Evolutionary conservation across 2,329 filamentous ascomycete genomes (phyloP), one percentile per base, ranked within the genome.

Genomic region (Diaporthe capsici): DNA sequence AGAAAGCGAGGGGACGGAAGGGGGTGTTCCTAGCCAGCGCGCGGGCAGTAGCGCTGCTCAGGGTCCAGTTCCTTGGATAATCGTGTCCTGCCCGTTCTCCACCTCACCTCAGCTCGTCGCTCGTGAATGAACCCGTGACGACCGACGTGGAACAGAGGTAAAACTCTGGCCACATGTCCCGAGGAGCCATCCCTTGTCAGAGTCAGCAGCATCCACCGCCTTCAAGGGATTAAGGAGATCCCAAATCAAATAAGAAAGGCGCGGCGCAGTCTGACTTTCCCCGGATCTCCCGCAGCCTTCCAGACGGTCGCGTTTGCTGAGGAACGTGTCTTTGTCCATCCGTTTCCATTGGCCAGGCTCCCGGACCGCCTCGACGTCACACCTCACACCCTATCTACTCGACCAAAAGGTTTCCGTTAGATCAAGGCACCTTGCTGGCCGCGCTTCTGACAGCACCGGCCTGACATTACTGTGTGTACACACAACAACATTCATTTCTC

Each of bases 291-390:
- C 47, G 3, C 44, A 53, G 31, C 28, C 63, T 28, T 53, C 61
- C 53, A 51, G 53, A 61, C 39, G 34, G 44, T 55, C 51, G 44
- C 47, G 57, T 44, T 49, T n/a, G 58, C n/a, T 42, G 57, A 55
- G 58, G 63, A 74, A 75, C 74, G 74, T 75, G 74, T 75, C 74
- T 73, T 73, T 67, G 65, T 73, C 47, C 68, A 39, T 58, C 68
- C 28, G 9, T 37, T 68, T 73, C 68, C 72, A 67, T 75, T 70
- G 74, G 74, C 60, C 44, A 47, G 49, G 49, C 60, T 39, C 70
- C 39, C 25, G 22, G 67, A 57, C 47, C 57, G 17, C 34, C 31
- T 60, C 73, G 67, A 75, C 67, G 72, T 74, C 72, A 74, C 61
- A 20, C 51, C 57, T 53, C 42, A 44, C 15, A 65, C 42, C 42